A percentile compares a stretch with the other conserved stretches of the same genome.
Evolutionary conservation across 768 basidiomycete species (phyloP).

Genomic region (Tricholomella constricta): DNA sequence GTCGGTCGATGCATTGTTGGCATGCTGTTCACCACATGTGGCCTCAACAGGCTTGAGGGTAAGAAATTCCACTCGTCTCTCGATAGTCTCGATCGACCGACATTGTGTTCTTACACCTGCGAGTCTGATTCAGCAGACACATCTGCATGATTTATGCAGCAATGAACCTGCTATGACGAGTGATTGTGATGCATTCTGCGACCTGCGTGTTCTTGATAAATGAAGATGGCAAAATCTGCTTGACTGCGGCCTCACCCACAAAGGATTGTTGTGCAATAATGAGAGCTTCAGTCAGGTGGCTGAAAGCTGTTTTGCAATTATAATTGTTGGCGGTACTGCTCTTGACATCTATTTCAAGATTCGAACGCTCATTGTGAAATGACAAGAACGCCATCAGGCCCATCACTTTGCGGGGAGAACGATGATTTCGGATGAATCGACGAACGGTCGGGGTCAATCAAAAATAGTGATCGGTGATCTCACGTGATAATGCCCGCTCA

Average conservation of each 20-base stretch:
- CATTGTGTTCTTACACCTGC: conserved; percentile 50
- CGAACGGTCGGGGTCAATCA: no score
- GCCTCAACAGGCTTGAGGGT: conserved; percentile 51
- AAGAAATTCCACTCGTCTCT: conserved; percentile 41
- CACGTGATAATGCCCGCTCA: conserved; percentile 38
- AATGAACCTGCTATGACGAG: conserved; percentile 54
- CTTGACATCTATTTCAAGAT: no score
- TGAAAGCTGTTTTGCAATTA: no score
- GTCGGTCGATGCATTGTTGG: conserved; percentile 41
- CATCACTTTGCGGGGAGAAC: no score
- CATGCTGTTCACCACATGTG: conserved; percentile 66
- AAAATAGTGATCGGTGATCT: background rate
- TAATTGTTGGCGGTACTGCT: no score
- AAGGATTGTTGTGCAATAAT: no score
- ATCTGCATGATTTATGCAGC: background rate
- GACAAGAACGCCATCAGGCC: no score
- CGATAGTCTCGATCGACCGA: conserved; percentile 56
- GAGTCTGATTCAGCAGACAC: background rate
- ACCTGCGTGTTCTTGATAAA: conserved; percentile 53
- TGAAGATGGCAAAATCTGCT: conserved; percentile 38
- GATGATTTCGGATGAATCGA: no score
- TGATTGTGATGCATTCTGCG: conserved; percentile 37
- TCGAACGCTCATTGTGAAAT: no score
- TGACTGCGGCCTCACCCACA: no score
- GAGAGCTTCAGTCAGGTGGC: no score